Percentiles rank a stretch among this genome's conserved stretches.
Conservation (phyloP, 768 basidiomycete genomes). For the Piloderma croceum region DNA sequence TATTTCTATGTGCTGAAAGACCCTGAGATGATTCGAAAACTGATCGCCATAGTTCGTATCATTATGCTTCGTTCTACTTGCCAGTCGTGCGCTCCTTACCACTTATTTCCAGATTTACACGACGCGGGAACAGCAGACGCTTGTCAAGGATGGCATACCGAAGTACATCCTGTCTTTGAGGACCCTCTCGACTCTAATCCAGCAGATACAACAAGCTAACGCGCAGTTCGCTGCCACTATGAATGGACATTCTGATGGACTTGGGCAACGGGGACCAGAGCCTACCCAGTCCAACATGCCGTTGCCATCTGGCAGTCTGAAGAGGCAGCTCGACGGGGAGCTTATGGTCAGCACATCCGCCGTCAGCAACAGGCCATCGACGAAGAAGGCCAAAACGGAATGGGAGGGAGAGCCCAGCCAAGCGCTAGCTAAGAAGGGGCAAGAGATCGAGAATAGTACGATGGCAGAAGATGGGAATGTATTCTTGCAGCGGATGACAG, state of each 20-base stretch:
- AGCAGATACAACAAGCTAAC: conserved; percentile 36
- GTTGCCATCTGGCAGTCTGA: conserved; percentile 18
- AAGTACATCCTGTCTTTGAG: conserved; percentile 31
- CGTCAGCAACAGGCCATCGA: conserved; percentile 47
- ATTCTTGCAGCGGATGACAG: conserved; percentile 54
- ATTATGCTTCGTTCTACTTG: conserved; percentile 25
- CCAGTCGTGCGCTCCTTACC: conserved; percentile 29
- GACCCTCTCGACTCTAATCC: conserved; percentile 39
- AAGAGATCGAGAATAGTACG: conserved; percentile 44
- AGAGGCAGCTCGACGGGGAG: conserved; percentile 56
- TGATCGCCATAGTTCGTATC: conserved; percentile 50
- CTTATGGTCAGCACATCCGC: conserved; percentile 12
- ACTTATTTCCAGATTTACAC: conserved; percentile 18
- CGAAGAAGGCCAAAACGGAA: conserved; percentile 67
- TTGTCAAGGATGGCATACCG: conserved; percentile 18
- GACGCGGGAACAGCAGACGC: conserved; percentile 33
- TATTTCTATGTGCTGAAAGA: conserved; percentile 41
- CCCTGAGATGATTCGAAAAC: conserved; percentile 43
- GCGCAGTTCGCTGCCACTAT: conserved; percentile 41
- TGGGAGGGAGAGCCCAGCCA: conserved; percentile 61
- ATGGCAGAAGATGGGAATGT: conserved; percentile 59
- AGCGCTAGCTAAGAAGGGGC: conserved; percentile 35
- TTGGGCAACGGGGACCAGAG: too few species aligned
- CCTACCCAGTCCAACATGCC: too few species aligned
- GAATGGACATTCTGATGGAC: conserved; percentile 39